Evolutionary conservation across 108 stramenopile species (phyloP).

Genomic region (Nitzschia sp.): DNA sequence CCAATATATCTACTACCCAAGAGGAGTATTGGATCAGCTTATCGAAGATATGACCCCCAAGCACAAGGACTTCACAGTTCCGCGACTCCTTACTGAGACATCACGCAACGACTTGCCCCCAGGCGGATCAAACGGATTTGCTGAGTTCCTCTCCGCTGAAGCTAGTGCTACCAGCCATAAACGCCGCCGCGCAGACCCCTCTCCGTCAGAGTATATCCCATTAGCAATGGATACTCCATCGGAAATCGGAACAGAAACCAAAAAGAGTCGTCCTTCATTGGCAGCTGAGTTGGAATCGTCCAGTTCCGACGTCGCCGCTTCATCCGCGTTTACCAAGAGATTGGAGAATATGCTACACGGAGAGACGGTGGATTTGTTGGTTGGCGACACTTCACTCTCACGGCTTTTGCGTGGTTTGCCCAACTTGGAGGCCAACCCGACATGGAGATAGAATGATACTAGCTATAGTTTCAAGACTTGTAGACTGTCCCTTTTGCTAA

Average conservation of each 20-base stretch:
- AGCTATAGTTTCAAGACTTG: neutral
- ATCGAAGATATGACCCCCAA: neutral
- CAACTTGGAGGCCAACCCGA: neutral
- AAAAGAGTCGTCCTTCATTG: slow-evolving; percentile 5
- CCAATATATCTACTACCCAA: slow-evolving; percentile 25
- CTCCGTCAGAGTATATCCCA: neutral
- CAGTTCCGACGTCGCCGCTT: slow-evolving; percentile 3
- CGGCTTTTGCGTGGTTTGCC: slow-evolving; percentile 3
- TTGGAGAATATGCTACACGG: slow-evolving; percentile 9
- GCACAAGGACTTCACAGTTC: too few species aligned
- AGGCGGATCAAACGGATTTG: too few species aligned
- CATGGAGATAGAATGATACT: neutral
- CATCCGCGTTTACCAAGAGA: slow-evolving; percentile 12
- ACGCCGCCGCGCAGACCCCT: neutral
- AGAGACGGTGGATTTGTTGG: slow-evolving; percentile 10
- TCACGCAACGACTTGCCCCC: too few species aligned
- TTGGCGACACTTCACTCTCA: slow-evolving; percentile 16
- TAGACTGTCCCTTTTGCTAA: too few species aligned
- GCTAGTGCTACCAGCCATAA: neutral
- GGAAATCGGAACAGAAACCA: neutral
- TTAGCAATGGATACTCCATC: neutral
- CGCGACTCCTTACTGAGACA: too few species aligned
- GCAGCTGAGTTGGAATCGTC: neutral
- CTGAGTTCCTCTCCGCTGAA: neutral
- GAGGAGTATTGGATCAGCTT: slow-evolving; percentile 16